Evolutionary conservation across 768 basidiomycete genomes (phyloP).

Genomic region (Boletus pseudopeckii): DNA sequence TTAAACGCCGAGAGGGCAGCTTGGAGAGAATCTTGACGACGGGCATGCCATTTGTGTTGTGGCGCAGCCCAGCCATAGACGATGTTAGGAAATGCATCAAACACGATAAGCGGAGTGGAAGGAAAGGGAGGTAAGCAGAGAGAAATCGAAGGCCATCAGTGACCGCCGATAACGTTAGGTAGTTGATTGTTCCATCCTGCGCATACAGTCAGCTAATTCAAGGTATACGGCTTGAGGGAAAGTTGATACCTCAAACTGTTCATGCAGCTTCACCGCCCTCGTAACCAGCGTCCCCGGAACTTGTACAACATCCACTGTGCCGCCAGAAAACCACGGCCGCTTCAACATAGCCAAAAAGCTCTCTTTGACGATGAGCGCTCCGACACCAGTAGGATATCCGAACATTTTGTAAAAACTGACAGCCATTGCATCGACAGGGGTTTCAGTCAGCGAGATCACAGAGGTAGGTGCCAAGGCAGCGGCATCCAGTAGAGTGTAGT

Average conservation of each 20-base stretch:
- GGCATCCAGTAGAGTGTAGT: conserved; percentile 74
- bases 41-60: conserved; percentile 55
- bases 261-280: conserved; percentile 53
- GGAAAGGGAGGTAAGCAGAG: conserved; percentile 73
- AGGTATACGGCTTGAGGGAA: background rate
- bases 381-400: conserved; percentile 82
- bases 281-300: conserved; percentile 73
- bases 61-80: conserved; percentile 55
- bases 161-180: conserved; percentile 70
- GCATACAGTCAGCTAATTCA: conserved; percentile 9
- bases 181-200: conserved; percentile 86
- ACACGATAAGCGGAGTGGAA: conserved; percentile 70
- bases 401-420: conserved; percentile 91
- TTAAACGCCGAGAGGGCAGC: conserved; percentile 50
- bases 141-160: conserved; percentile 76
- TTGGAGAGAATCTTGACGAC: conserved; percentile 70
- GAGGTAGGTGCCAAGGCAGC: conserved; percentile 79
- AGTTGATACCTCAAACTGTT: conserved; percentile 69
- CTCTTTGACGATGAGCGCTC: conserved; percentile 72
- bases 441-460: conserved; percentile 58
- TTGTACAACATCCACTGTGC: conserved; percentile 79
- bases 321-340: conserved; percentile 84
- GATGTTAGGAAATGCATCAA: conserved; percentile 60
- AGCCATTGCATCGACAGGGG: conserved; percentile 77
- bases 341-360: conserved; percentile 57